Evolutionary conservation across 768 basidiomycete species (phyloP).

Genomic region (Trametes cingulata): DNA sequence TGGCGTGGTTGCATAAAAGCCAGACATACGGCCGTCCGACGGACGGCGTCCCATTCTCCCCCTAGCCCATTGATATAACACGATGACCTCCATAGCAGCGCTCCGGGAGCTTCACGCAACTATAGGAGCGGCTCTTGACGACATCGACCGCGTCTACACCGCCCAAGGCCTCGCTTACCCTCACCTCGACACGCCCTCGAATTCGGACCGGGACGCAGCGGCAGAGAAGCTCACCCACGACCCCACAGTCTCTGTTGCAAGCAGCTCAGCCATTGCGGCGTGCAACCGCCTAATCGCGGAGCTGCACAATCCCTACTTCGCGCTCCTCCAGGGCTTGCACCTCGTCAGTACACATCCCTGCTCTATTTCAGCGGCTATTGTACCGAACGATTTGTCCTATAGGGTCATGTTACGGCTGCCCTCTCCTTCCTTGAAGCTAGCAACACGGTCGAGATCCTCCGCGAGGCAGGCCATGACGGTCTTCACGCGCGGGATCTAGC

Average conservation of each 20-base stretch:
- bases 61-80: neutral
- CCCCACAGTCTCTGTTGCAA: conserved; percentile 19
- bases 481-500: conserved; percentile 45
- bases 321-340: conserved; percentile 68
- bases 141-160: conserved; percentile 56
- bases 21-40: neutral
- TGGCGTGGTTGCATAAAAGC: neutral
- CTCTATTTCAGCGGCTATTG: no score
- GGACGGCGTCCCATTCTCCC: neutral
- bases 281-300: conserved; percentile 19
- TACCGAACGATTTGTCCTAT: no score
- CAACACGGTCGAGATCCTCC: conserved; percentile 66
- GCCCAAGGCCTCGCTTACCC: conserved; percentile 13
- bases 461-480: conserved; percentile 56
- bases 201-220: neutral
- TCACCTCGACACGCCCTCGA: conserved; percentile 1
- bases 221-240: conserved; percentile 16
- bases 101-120: conserved; percentile 63
- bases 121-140: conserved; percentile 64
- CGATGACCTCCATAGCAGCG: conserved; percentile 51
- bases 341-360: conserved; percentile 41
- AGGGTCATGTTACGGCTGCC: conserved; percentile 75
- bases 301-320: conserved; percentile 41
- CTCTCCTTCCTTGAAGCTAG: conserved; percentile 71
- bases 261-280: conserved; percentile 23